Evolutionary conservation across 2,329 filamentous ascomycete genomes (phyloP).

Genomic region (Scytalidium sp.): DNA sequence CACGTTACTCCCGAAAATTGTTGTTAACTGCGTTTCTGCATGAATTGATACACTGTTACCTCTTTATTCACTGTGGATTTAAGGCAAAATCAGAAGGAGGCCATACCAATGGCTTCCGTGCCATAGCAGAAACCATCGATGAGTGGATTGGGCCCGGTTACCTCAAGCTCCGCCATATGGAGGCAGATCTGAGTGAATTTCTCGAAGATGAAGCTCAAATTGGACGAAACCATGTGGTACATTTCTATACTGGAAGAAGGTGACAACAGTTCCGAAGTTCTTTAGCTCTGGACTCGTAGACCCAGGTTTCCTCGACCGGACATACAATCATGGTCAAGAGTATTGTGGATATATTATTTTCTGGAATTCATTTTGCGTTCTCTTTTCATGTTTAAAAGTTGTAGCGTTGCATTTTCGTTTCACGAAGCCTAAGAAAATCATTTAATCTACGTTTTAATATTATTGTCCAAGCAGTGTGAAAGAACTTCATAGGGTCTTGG

Average conservation of each 20-base stretch:
- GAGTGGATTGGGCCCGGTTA: constrained; percentile 53
- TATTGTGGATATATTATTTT: background rate
- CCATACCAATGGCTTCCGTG: constrained; percentile 57
- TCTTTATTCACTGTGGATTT: constrained; percentile 61
- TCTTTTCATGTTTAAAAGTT: no score
- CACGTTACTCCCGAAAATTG: constrained; percentile 52
- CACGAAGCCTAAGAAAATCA: no score
- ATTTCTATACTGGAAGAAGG: background rate
- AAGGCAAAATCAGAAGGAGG: constrained; percentile 53
- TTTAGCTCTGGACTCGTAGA: no score
- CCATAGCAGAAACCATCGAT: constrained; percentile 59
- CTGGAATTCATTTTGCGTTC: background rate
- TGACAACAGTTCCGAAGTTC: background rate
- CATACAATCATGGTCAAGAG: background rate
- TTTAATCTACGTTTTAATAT: no score
- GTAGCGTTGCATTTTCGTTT: background rate
- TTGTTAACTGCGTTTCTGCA: constrained; percentile 64
- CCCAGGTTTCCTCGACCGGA: no score
- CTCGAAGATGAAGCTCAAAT: background rate
- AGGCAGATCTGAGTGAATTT: constrained; percentile 58
- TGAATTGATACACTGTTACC: constrained; percentile 65
- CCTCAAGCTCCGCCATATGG: constrained; percentile 55
- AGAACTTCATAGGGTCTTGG: no score
- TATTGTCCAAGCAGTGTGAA: no score
- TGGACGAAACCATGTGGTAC: background rate